Conservation (phyloP, 164 flowering plant genomes). For the Platanus orientalis region DNA sequence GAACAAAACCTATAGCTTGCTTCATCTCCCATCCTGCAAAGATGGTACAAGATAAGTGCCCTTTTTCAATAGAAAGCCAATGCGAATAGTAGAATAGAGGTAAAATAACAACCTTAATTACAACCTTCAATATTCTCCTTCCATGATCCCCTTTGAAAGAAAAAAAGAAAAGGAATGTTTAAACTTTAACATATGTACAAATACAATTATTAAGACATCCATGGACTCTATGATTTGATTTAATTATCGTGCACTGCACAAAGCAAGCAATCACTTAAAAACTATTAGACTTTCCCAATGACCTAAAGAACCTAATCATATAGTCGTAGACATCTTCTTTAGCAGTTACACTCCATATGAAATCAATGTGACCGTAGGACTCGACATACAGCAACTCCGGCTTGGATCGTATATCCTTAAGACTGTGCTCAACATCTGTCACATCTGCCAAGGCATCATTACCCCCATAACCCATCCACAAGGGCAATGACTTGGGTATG, state of each 20-base stretch:
- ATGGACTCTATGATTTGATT: neutral
- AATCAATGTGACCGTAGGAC: slow-evolving; percentile 85
- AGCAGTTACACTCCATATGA: slow-evolving; percentile 51
- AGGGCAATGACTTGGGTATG: slow-evolving; percentile 72
- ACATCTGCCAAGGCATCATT: slow-evolving; percentile 74
- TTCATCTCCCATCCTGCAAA: neutral
- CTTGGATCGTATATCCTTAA: slow-evolving; percentile 49
- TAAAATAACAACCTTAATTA: too few species aligned
- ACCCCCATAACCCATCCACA: slow-evolving; percentile 95
- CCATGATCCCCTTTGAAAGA: neutral
- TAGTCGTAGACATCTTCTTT: slow-evolving; percentile 61
- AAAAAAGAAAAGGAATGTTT: neutral
- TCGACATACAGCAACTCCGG: slow-evolving; percentile 74
- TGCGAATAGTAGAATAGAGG: too few species aligned
- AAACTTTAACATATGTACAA: neutral
- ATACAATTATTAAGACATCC: neutral
- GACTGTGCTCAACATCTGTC: slow-evolving; percentile 57
- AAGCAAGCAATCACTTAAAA: slow-evolving; percentile 16
- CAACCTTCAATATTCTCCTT: too few species aligned
- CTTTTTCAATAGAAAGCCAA: too few species aligned
- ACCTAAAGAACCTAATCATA: slow-evolving; percentile 65
- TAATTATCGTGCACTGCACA: too few species aligned
- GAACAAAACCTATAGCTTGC: too few species aligned
- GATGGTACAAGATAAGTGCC: neutral
- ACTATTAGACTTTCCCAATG: slow-evolving; percentile 40